phyloP scores from a whole-genome alignment of 2,329 filamentous ascomycete genomes.

The Rasamsonia emersonii region DNA sequence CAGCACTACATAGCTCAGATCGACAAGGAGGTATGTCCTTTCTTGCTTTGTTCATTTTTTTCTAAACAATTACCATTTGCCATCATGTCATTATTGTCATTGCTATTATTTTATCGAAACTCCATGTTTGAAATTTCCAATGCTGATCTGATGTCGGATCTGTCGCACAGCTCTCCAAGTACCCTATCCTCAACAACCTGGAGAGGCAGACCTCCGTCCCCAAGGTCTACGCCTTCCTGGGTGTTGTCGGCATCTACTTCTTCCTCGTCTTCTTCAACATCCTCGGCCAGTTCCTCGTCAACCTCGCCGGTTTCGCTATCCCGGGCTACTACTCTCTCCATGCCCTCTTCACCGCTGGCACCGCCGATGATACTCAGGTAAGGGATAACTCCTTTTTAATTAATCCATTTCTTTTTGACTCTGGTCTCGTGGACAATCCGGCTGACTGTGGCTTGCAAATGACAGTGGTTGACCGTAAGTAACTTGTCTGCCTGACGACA shows the following conservation, averaged over 20 bases:
- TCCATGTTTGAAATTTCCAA: not conserved
- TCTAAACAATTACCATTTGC: not conserved
- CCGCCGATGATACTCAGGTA: slow-evolving; percentile 58
- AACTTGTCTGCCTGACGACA: slow-evolving; percentile 12
- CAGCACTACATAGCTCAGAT: slow-evolving; percentile 58
- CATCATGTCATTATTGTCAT: not conserved
- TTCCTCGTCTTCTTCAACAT: slow-evolving; percentile 67
- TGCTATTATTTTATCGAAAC: not conserved
- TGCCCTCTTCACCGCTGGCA: slow-evolving; percentile 53
- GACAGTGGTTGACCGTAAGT: slow-evolving; percentile 53
- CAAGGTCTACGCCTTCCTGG: slow-evolving; percentile 60
- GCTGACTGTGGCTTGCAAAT: slow-evolving; percentile 17
- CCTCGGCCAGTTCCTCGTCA: slow-evolving; percentile 59
- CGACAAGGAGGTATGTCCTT: slow-evolving; percentile 55
- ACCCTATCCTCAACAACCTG: slow-evolving; percentile 58
- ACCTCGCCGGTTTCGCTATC: slow-evolving; percentile 57
- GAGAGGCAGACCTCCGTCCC: slow-evolving; percentile 60
- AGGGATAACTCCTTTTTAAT: too few species aligned
- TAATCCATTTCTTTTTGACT: slow-evolving; percentile 1
- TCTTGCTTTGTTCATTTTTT: slow-evolving; percentile 13
- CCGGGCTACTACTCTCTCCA: slow-evolving; percentile 59
- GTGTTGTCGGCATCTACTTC: slow-evolving; percentile 57
- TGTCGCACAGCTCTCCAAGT: slow-evolving; percentile 52
- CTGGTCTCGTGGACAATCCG: slow-evolving; percentile 1
- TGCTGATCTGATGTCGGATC: not conserved